Base-by-base conservation (phyloP, 2,329 filamentous ascomycete genomes). In the Aspergillus ustus region DNA sequence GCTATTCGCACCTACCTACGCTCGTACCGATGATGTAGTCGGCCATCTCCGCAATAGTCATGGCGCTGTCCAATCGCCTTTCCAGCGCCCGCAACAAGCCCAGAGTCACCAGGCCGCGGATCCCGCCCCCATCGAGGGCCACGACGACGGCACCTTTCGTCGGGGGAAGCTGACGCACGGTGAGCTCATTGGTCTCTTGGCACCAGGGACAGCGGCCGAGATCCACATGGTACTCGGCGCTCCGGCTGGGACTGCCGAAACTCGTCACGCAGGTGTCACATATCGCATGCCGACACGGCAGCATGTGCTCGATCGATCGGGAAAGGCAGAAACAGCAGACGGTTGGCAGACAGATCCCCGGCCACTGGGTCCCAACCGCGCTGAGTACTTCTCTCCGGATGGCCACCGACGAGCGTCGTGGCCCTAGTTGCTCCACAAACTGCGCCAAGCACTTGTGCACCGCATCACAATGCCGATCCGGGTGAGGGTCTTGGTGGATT, bases 101-200 rank as follows among this genome's bases (percentile, higher is more conserved):
- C 28, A 67, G 52, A 20, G 65, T 64, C 9, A 67, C 44, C 13
- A 69, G 45, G 4, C 66, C 66, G 7, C 67, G 64, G 19, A 69
- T 53, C 1, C 67, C 62, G 5, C 67, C 66, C 13, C 67, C 66
- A 52, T 69, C 66, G 4, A 69, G 45, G 31, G 64, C 65, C 15
- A 69, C 15, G 17, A 69, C 56, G 2, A 63, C 25, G 1, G 66
- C 60, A 8, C 53, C n/a, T 44, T 67, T 69, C 4, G 64, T 69
- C 6, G 66, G 67, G 7, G 64, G 66, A 19, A 69, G 62, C 49
- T 62, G 62, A 11, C 53, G 17, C n/a, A 48, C 45, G 45, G 45
- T 48, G n/a, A 48, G 19, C 7, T 20, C 17, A 13, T 7, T 22
- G n/a, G n/a, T 13, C 45, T 48, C 19, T 22, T 20, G 45, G 45